phyloP scores from a whole-genome alignment of 768 basidiomycete species.

The Paxillus involutus region DNA sequence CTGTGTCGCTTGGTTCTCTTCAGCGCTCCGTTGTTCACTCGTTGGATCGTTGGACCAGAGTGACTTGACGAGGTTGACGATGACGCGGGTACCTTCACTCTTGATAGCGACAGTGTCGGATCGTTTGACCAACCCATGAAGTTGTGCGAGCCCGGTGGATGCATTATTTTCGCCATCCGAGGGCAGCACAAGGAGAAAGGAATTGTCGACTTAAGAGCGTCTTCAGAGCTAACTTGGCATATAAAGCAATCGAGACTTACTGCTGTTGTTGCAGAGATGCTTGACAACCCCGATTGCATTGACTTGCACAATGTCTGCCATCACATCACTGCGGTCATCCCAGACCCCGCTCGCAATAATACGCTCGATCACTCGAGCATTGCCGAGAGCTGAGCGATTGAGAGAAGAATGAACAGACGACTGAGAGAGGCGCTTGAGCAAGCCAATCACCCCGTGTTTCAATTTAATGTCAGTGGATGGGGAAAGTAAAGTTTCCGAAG shows the following conservation, averaged over 20 bases:
- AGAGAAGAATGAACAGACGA: conserved; percentile 53
- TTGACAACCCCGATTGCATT: conserved; percentile 87
- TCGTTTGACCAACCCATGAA: conserved; percentile 73
- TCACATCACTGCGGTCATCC: conserved; percentile 68
- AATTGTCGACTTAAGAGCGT: conserved; percentile 40
- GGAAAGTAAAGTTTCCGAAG: conserved; percentile 55
- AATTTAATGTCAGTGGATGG: conserved; percentile 69
- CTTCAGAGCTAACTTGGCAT: conserved; percentile 31
- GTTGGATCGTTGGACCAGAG: conserved; percentile 60
- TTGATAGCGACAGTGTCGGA: conserved; percentile 81
- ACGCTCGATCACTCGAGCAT: conserved; percentile 61
- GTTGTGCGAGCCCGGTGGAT: conserved; percentile 59
- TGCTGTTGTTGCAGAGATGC: conserved; percentile 76
- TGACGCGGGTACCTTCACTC: conserved; percentile 86
- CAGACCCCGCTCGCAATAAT: conserved; percentile 67
- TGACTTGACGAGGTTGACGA: conserved; percentile 83
- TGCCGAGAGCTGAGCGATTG: conserved; percentile 60
- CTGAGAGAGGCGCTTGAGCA: conserved; percentile 86
- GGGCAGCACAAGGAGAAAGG: conserved; percentile 52
- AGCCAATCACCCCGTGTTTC: conserved; percentile 85
- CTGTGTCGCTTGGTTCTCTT: conserved; percentile 40
- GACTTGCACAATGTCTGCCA: conserved; percentile 85
- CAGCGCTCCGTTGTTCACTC: conserved; percentile 26
- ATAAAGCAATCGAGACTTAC: conserved; percentile 41
- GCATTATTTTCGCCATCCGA: conserved; percentile 26